Base-by-base conservation (phyloP, 345 rosid species). In the Bruguiera parviflora region DNA sequence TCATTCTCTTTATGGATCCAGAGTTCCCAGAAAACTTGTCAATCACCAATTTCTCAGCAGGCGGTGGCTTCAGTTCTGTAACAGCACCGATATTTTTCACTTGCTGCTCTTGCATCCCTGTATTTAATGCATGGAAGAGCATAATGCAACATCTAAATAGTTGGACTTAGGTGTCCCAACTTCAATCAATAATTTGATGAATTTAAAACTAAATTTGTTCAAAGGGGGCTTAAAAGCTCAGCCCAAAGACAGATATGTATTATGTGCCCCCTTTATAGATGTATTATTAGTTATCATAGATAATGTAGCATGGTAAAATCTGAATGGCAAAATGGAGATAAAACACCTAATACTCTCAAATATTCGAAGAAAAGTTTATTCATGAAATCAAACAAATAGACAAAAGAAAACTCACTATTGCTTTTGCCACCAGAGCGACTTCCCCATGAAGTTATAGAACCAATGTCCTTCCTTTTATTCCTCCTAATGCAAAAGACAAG, bases 61-160 rank as follows among this genome's bases (percentile, higher is more conserved):
- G 87, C 3, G 89, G 90, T 27, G 90, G 87, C 67, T 86, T 90
- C 74, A 84, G 77, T 71, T 96, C 97, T 56, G 85, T 78, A 69
- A 92, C 80, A 20, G 96, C 84, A 75, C 94, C 85, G 61, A 78
- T 85, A 72, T 64, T 84, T 79, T 86, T 89, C 22, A 81, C 82
- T 75, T 89, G 83, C 46, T 79, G 97, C 69, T 86, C 96, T 65
- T 87, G 94, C 78, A 80, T 72, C 74, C 83, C 88, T 5, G 75
- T 32, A 53, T 65, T 81, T 33, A 70, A 89, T 86, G 80, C 77
- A 73, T 74, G 61, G 43, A 22, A 53, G 63, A 65, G 47, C 31
- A 51, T 58, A 63, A 72, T 37, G 24, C 24, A 39, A 35, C 46
- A 55, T 31, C 57, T 58, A 18, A 69, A 66, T 64, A 58, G 16